A percentile compares a stretch with the other conserved stretches of the same genome.
Conservation (phyloP, 805 yeast genomes). For the Candida takata region DNA sequence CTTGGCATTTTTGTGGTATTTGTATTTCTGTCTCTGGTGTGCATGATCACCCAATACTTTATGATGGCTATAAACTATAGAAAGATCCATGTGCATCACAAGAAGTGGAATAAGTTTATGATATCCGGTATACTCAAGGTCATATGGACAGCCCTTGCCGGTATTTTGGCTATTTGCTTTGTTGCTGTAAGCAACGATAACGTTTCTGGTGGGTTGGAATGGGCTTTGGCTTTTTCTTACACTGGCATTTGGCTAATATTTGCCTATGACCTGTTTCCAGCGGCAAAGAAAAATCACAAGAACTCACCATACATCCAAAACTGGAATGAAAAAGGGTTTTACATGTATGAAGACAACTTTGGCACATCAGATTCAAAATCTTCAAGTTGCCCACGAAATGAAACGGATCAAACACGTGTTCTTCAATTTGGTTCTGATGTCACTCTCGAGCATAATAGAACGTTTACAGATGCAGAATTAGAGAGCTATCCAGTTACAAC, state of each 20-base stretch:
- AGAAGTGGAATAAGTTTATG: conserved; percentile 36
- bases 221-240: conserved; percentile 84
- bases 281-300: conserved; percentile 33
- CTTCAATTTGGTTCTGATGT: too few species aligned
- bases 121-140: conserved; percentile 47
- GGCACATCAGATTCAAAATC: too few species aligned
- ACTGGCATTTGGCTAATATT: conserved; percentile 60
- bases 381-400: too few species aligned
- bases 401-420: too few species aligned
- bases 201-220: conserved; percentile 50
- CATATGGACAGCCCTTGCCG: conserved; percentile 60
- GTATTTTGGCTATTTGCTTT: conserved; percentile 62
- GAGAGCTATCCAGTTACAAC: conserved; percentile 16
- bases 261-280: conserved; percentile 64
- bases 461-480: conserved; percentile 20
- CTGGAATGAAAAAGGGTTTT: conserved; percentile 20
- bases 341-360: conserved; percentile 18
- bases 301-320: conserved; percentile 19
- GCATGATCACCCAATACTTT: conserved; percentile 38
- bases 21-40: conserved; percentile 46
- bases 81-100: conserved; percentile 26
- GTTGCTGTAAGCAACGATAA: conserved; percentile 35
- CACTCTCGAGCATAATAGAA: conserved; percentile 7
- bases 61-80: conserved; percentile 40
- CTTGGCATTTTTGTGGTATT: conserved; percentile 67